Percentiles rank a stretch among this genome's conserved stretches.
Evolutionary conservation across 352 stramenopile species (phyloP).

Genomic region (Blastocystis sp.): DNA sequence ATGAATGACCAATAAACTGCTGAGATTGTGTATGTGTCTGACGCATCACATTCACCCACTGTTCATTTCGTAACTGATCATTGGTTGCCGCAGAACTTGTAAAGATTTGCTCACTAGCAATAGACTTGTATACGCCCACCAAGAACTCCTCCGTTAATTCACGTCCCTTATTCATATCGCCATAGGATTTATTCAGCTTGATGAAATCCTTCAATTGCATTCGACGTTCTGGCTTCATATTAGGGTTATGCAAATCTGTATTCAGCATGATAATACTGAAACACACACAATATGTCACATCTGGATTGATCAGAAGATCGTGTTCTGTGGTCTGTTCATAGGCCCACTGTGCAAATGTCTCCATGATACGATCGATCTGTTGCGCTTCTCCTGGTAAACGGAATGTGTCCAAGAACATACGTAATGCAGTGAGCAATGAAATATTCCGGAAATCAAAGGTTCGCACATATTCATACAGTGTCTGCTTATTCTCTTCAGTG

Average conservation of each 20-base stretch:
- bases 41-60: slow-evolving; percentile 66
- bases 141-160: slow-evolving; percentile 89
- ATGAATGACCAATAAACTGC: slow-evolving; percentile 62
- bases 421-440: slow-evolving; percentile 82
- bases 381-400: slow-evolving; percentile 92
- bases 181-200: slow-evolving; percentile 84
- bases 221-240: slow-evolving; percentile 64
- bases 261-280: slow-evolving; percentile 87
- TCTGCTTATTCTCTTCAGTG: slow-evolving; percentile 83
- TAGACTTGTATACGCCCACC: slow-evolving; percentile 77
- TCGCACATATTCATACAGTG: slow-evolving; percentile 75
- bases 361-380: slow-evolving; percentile 89
- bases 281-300: slow-evolving; percentile 65
- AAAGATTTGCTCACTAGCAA: slow-evolving; percentile 71
- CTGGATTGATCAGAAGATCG: slow-evolving; percentile 64
- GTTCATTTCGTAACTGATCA: slow-evolving; percentile 56
- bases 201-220: slow-evolving; percentile 73
- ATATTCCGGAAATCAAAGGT: slow-evolving; percentile 89
- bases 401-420: slow-evolving; percentile 88
- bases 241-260: slow-evolving; percentile 82
- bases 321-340: slow-evolving; percentile 62
- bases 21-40: slow-evolving; percentile 9
- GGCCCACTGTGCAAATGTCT: slow-evolving; percentile 48
- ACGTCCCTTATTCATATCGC: slow-evolving; percentile 89
- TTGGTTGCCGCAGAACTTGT: slow-evolving; percentile 29